Conservation (phyloP, 495 filamentous ascomycete species). For the Penicillium verhagenii region DNA sequence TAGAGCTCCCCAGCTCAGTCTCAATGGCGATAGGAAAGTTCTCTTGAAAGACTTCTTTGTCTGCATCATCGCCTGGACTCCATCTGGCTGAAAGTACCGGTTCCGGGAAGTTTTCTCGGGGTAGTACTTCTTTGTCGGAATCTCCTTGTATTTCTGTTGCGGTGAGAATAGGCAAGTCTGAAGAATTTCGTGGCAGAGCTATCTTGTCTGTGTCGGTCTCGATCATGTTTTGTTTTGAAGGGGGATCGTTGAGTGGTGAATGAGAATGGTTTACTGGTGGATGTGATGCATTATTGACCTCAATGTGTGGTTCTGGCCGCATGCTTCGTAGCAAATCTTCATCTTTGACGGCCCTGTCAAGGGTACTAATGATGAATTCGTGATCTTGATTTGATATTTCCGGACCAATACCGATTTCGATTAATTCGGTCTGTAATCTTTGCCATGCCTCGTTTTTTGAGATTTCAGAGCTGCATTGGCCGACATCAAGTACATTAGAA, state of each 20-base stretch:
- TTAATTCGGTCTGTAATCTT: slow-evolving; percentile 11
- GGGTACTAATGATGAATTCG: slow-evolving; percentile 11
- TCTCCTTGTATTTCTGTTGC: background rate
- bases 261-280: background rate
- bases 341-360: slow-evolving; percentile 8
- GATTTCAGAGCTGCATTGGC: background rate
- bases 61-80: background rate
- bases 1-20: background rate
- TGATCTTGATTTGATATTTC: slow-evolving; percentile 12
- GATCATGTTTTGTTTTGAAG: background rate
- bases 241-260: too few species aligned
- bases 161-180: background rate
- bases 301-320: background rate
- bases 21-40: background rate
- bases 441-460: slow-evolving; percentile 13
- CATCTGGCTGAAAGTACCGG: slow-evolving; percentile 4
- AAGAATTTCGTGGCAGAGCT: background rate
- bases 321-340: slow-evolving; percentile 4
- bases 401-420: slow-evolving; percentile 7
- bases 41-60: slow-evolving; percentile 4
- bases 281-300: background rate
- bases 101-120: slow-evolving; percentile 6
- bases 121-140: slow-evolving; percentile 5
- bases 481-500: slow-evolving; percentile 2
- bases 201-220: slow-evolving; percentile 9